phyloP scores from a whole-genome alignment of 1,284 basidiomycete species.

The Ustilago cynodontis region DNA sequence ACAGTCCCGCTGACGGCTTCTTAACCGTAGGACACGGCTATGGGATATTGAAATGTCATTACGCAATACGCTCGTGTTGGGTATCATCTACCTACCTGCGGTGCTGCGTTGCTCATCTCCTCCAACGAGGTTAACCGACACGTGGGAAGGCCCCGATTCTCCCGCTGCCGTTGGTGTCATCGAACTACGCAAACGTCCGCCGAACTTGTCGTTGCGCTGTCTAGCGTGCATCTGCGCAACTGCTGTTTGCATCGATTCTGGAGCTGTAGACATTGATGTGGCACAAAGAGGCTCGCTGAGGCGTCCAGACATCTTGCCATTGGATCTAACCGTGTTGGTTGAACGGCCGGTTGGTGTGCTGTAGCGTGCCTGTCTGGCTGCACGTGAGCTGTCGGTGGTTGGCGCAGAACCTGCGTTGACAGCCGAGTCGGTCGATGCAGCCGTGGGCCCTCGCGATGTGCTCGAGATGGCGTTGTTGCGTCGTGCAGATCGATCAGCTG shows the following conservation, averaged over 20 bases:
- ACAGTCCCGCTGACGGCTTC: background rate
- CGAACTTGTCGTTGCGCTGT: slow-evolving; percentile 52
- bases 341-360: slow-evolving; percentile 9
- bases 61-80: background rate
- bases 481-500: background rate
- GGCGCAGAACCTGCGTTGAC: slow-evolving; percentile 4
- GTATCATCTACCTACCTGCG: background rate
- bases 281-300: slow-evolving; percentile 42
- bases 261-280: slow-evolving; percentile 39
- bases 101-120: background rate
- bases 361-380: slow-evolving; percentile 11
- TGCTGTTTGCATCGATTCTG: slow-evolving; percentile 42
- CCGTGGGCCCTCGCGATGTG: background rate
- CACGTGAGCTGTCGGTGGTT: slow-evolving; percentile 3
- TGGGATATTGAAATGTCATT: background rate
- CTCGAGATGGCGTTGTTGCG: slow-evolving; percentile 3
- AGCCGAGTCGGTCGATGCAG: slow-evolving; percentile 19
- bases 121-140: slow-evolving; percentile 16
- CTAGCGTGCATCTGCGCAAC: slow-evolving; percentile 52
- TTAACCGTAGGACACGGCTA: background rate
- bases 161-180: slow-evolving; percentile 2
- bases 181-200: slow-evolving; percentile 32
- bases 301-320: slow-evolving; percentile 27
- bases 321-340: background rate
- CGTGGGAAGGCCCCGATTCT: slow-evolving; percentile 23